These are phyloP conservation scores for Fomitopsis palustris DNA, from an alignment of 1,284 basidiomycete genomes.

Conservation along the genomic window DNA sequence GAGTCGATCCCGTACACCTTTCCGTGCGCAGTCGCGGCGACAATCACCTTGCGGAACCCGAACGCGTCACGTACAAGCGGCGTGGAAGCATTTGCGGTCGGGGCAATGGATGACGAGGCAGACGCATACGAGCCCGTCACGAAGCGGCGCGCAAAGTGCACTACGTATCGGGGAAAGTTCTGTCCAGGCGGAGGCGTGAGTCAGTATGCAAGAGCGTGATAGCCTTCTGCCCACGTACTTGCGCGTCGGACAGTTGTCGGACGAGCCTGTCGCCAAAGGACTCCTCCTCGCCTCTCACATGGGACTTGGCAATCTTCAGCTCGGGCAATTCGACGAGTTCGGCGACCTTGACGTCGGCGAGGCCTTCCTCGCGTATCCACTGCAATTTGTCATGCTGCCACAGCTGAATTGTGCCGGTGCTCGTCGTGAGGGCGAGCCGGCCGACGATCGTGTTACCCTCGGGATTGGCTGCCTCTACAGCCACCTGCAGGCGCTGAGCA, in stretches of 20 bases:
- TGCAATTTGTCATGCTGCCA: slow-evolving; percentile 61
- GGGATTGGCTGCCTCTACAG: slow-evolving; percentile 50
- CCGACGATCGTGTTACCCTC: slow-evolving; percentile 38
- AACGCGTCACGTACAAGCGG: slow-evolving; percentile 71
- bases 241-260: slow-evolving; percentile 62
- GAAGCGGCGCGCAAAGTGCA: slow-evolving; percentile 71
- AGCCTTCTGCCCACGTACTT: slow-evolving; percentile 38
- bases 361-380: slow-evolving; percentile 85
- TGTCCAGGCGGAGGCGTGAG: slow-evolving; percentile 25
- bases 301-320: slow-evolving; percentile 42
- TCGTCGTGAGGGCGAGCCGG: slow-evolving; percentile 65
- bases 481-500: slow-evolving; percentile 37
- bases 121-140: slow-evolving; percentile 67
- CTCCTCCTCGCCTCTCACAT: slow-evolving; percentile 45
- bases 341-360: slow-evolving; percentile 63
- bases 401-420: slow-evolving; percentile 77
- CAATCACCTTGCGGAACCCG: slow-evolving; percentile 84
- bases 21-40: slow-evolving; percentile 69
- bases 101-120: slow-evolving; percentile 35
- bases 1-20: slow-evolving; percentile 86
- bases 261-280: slow-evolving; percentile 51
- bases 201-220: background rate
- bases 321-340: slow-evolving; percentile 83
- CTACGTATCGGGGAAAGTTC: slow-evolving; percentile 71
- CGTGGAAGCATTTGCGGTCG: slow-evolving; percentile 34